Percentiles rank a stretch among this genome's conserved stretches.
Evolutionary conservation across 192 early-diverging fungal species (phyloP).

Genomic region (Gigaspora rosea): DNA sequence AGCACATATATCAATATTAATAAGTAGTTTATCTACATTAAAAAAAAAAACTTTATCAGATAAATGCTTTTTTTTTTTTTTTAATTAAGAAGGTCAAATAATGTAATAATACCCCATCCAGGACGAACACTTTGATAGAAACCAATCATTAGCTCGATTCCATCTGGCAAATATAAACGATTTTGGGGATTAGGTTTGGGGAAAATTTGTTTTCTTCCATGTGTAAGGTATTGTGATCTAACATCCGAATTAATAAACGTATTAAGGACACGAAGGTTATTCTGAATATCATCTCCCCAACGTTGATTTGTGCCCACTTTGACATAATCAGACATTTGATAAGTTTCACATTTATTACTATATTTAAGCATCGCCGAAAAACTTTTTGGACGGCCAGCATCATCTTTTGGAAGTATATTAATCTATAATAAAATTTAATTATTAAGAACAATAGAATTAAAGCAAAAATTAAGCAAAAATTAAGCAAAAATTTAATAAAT

Average conservation of each 20-base stretch:
- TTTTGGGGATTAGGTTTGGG: background rate
- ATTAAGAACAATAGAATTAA: background rate
- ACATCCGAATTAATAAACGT: background rate
- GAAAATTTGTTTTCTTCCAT: background rate
- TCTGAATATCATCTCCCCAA: background rate
- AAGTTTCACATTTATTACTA: background rate
- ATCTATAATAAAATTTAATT: background rate
- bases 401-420: background rate
- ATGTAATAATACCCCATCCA: background rate
- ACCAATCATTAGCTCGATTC: background rate
- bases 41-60: background rate
- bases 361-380: background rate
- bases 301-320: background rate
- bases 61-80: too few relatives aligned
- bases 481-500: background rate
- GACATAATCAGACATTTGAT: background rate
- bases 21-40: background rate
- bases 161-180: background rate
- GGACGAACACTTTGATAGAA: background rate
- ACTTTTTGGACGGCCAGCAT: background rate
- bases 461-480: background rate
- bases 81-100: background rate
- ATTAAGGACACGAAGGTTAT: background rate
- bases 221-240: background rate
- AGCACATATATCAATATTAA: background rate